These are phyloP conservation scores for Aspergillus melleus DNA, from an alignment of 2,329 filamentous ascomycete species.

Conservation along the genomic window DNA sequence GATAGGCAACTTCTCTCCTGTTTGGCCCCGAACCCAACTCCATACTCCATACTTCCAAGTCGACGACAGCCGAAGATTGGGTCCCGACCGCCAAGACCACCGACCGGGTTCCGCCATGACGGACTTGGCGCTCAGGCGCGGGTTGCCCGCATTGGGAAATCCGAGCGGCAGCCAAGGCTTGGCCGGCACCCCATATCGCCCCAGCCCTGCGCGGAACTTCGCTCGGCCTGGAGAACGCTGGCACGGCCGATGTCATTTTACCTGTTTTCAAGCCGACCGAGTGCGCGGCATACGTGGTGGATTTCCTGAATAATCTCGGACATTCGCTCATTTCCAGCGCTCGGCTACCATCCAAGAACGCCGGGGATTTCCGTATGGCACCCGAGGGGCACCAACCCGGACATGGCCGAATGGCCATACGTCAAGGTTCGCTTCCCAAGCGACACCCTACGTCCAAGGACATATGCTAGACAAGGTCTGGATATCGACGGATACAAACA, in stretches of 20 bases:
- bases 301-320: not conserved
- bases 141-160: not conserved
- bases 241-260: constrained; percentile 3
- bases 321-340: not conserved
- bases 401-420: not conserved
- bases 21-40: not conserved
- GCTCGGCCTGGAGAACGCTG: not conserved
- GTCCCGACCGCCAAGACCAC: not conserved
- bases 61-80: not conserved
- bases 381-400: not conserved
- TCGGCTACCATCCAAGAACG: not conserved
- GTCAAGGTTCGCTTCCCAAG: not conserved
- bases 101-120: not conserved
- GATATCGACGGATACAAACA: not conserved
- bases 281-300: not conserved
- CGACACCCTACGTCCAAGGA: not conserved
- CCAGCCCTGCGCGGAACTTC: not conserved
- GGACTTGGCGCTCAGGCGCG: constrained; percentile 1
- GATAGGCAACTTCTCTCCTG: not conserved
- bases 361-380: not conserved
- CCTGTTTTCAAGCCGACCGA: not conserved
- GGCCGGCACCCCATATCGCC: not conserved
- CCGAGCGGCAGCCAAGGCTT: not conserved
- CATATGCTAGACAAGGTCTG: too few species aligned
- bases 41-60: not conserved